Evolutionary conservation across 2,329 filamentous ascomycete genomes (phyloP).

Genomic region (Verticillium albo-atrum): DNA sequence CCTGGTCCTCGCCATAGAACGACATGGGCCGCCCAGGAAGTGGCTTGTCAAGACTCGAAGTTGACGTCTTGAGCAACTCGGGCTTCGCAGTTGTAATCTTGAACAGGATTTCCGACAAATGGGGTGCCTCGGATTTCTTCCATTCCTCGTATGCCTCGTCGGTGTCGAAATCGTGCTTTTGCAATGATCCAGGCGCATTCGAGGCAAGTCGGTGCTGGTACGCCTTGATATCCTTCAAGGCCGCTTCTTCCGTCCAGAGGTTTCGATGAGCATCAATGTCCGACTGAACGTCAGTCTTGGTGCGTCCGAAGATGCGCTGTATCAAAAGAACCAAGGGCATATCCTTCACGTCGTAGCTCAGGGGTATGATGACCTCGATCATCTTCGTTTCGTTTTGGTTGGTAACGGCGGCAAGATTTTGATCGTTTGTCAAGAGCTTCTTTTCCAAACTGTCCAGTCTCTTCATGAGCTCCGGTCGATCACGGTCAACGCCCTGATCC

Average conservation of each 20-base stretch:
- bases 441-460: constrained; percentile 80
- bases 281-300: constrained; percentile 73
- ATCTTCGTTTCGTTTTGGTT: constrained; percentile 58
- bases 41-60: constrained; percentile 39
- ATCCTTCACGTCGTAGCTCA: constrained; percentile 91
- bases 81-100: constrained; percentile 84
- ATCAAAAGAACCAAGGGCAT: constrained; percentile 92
- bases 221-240: constrained; percentile 83
- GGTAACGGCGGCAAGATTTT: constrained; percentile 69
- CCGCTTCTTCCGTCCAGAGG: constrained; percentile 87
- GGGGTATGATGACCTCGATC: constrained; percentile 75
- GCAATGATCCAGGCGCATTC: constrained; percentile 71
- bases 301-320: constrained; percentile 77
- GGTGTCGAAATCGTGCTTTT: constrained; percentile 81
- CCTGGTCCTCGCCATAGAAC: constrained; percentile 42
- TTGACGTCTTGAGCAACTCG: constrained; percentile 74
- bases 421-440: constrained; percentile 90
- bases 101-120: constrained; percentile 89
- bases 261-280: constrained; percentile 81
- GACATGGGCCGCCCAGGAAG: constrained; percentile 38
- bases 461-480: constrained; percentile 77
- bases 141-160: constrained; percentile 85
- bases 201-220: constrained; percentile 88
- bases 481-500: constrained; percentile 78
- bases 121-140: constrained; percentile 84